Base-by-base conservation (phyloP, 345 rosid genomes). In the Heritiera littoralis region DNA sequence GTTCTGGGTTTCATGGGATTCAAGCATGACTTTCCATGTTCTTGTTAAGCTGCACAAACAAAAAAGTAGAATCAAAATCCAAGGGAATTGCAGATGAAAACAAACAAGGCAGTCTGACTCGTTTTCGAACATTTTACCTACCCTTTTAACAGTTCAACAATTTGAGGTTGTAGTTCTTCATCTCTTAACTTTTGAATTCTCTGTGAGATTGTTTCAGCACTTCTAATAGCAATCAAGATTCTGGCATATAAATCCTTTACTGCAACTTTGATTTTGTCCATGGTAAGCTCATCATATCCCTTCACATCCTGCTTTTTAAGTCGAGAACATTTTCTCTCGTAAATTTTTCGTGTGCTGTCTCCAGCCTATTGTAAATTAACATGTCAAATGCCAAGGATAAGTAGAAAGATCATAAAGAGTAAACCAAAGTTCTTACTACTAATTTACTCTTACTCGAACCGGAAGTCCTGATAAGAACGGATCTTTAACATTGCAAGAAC, bases 1-100 rank as follows among this genome's bases (percentile, higher is more conserved):
- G 79, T 85, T 90, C 86, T 92, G 96, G 72, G 88, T 89, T 83
- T 92, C 96, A 77, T 92, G 96, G 73, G 89, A 86, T 80, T 92
- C 96, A 70, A 85, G 61, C 92, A 89, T 89, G 68, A 85, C 84
- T 87, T 86, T 88, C 96, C 96, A 92, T n/a, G 89, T 81, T 64
- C 72, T 80, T 30, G 80, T 78, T 48, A 90, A 86, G 82, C 96
- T 92, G 89, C 84, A 80, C 38, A 43, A 75, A 40, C 28, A 66
- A 5, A 60, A 70, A 65, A 20, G 40, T 23, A 68, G 43, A 78
- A 72, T 83, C 40, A 78, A 66, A 79, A 79, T 65, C 60, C 73
- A 17, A 72, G 14, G 72, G 41, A 75, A 46, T 23, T 41, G 72
- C 28, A 23, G 59, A 72, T 41, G 78, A 30, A 61, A 45, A 63